Conservation (phyloP, 768 basidiomycete genomes). For the Porphyrellus cyaneotinctus region DNA sequence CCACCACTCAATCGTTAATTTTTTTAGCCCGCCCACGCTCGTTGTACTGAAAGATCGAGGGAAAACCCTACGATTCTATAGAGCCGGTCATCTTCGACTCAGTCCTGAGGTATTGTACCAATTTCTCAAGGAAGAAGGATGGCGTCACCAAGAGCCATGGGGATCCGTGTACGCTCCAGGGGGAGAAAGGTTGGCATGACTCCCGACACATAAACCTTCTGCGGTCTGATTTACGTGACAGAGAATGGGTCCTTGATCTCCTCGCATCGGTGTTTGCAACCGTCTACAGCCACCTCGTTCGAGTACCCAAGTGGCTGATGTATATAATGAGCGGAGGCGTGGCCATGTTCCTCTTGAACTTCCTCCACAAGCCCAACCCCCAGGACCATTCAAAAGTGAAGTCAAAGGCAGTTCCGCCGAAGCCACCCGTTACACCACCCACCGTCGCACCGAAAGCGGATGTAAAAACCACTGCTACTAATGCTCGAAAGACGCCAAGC, state of each 20-base stretch:
- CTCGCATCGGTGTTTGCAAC: constrained; percentile 46
- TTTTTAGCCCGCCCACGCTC: constrained; percentile 66
- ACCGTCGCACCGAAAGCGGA: constrained; percentile 3
- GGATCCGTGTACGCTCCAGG: constrained; percentile 66
- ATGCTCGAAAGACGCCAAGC: constrained; percentile 18
- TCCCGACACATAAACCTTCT: neutral
- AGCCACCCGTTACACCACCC: neutral
- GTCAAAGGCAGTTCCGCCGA: neutral
- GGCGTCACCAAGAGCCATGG: constrained; percentile 67
- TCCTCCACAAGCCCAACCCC: constrained; percentile 47
- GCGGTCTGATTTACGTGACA: constrained; percentile 27
- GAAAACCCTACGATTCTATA: constrained; percentile 77
- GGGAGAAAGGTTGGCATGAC: constrained; percentile 54
- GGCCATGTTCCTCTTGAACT: constrained; percentile 62
- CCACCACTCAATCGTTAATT: neutral
- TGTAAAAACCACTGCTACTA: constrained; percentile 14
- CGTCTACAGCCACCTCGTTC: constrained; percentile 48
- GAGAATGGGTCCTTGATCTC: constrained; percentile 66
- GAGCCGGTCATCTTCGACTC: constrained; percentile 57
- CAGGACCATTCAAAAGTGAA: constrained; percentile 4
- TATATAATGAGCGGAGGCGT: constrained; percentile 60
- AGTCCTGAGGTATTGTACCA: constrained; percentile 56
- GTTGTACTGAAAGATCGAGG: constrained; percentile 71
- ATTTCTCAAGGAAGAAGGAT: constrained; percentile 63
- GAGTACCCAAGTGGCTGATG: constrained; percentile 70